Evolutionary conservation across 495 filamentous ascomycete species (phyloP).

Genomic region (Terfezia boudieri): DNA sequence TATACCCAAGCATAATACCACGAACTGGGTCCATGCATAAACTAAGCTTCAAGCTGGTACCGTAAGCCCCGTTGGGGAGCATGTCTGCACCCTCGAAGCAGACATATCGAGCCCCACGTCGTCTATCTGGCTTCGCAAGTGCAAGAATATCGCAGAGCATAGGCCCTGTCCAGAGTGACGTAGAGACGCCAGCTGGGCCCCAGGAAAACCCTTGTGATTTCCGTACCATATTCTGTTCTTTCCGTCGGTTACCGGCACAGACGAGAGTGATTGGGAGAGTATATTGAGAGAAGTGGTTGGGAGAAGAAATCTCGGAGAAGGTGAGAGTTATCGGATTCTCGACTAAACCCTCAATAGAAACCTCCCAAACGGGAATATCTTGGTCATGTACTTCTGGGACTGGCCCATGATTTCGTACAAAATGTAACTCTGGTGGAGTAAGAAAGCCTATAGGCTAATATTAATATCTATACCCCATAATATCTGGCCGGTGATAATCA

Average conservation of each 20-base stretch:
- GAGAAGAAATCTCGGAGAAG: slow-evolving; percentile 43
- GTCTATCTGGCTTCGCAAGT: slow-evolving; percentile 42
- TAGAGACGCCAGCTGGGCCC: slow-evolving; percentile 78
- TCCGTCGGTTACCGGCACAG: slow-evolving; percentile 80
- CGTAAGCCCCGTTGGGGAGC: slow-evolving; percentile 78
- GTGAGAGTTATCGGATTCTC: slow-evolving; percentile 52
- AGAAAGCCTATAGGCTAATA: slow-evolving; percentile 37
- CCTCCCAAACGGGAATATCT: slow-evolving; percentile 58
- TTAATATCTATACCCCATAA: no score
- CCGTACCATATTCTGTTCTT: slow-evolving; percentile 80
- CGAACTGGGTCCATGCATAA: slow-evolving; percentile 72
- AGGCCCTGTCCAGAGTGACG: slow-evolving; percentile 74
- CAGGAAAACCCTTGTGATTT: slow-evolving; percentile 95
- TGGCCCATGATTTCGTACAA: slow-evolving; percentile 84
- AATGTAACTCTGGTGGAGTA: slow-evolving; percentile 80
- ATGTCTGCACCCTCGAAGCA: slow-evolving; percentile 89
- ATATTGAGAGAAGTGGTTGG: slow-evolving; percentile 49
- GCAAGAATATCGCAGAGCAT: slow-evolving; percentile 49
- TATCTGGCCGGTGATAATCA: neutral
- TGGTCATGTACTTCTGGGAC: slow-evolving; percentile 58
- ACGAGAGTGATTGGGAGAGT: slow-evolving; percentile 79
- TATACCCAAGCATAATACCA: slow-evolving; percentile 75
- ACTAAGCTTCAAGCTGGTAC: slow-evolving; percentile 68
- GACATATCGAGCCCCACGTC: slow-evolving; percentile 44
- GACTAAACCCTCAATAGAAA: slow-evolving; percentile 70